Conservation (phyloP, 495 filamentous ascomycete genomes). For the Parathielavia appendiculata region DNA sequence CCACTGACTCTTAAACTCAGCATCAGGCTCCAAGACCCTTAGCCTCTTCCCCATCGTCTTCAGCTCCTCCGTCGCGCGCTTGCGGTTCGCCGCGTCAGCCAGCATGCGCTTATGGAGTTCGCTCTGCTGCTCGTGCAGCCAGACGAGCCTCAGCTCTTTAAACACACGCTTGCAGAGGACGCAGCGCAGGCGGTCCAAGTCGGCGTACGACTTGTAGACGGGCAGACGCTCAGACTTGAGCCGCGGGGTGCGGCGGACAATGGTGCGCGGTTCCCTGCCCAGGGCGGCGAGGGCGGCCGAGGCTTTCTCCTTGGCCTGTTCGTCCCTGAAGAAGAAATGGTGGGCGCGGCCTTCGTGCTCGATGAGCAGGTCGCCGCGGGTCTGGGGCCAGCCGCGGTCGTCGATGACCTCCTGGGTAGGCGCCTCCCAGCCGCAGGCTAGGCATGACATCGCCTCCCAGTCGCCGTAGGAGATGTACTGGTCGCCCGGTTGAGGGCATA, state of each 20-base stretch:
- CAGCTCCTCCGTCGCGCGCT: constrained; percentile 49
- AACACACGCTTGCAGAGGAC: constrained; percentile 73
- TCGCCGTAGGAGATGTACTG: constrained; percentile 33
- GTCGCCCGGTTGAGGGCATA: constrained; percentile 24
- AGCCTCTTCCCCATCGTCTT: constrained; percentile 57
- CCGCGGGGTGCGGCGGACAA: constrained; percentile 26
- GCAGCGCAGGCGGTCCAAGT: constrained; percentile 66
- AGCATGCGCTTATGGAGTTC: constrained; percentile 69
- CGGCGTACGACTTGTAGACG: constrained; percentile 56
- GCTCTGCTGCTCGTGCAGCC: constrained; percentile 72
- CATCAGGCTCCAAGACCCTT: constrained; percentile 35
- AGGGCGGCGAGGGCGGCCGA: constrained; percentile 31
- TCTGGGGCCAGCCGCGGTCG: constrained; percentile 20
- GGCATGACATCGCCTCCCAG: constrained; percentile 32
- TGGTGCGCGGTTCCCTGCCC: constrained; percentile 23
- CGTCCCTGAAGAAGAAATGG: constrained; percentile 29
- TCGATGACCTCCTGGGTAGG: constrained; percentile 23
- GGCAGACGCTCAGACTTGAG: constrained; percentile 26
- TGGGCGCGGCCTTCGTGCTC: constrained; percentile 31
- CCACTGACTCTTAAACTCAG: constrained; percentile 28
- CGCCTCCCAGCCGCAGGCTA: constrained; percentile 31
- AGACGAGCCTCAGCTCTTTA: constrained; percentile 60
- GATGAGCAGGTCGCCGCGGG: constrained; percentile 27
- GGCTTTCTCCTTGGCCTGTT: constrained; percentile 30
- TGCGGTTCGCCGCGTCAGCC: constrained; percentile 52